Base-by-base conservation (phyloP, 306 rosid species). In the Crataegus laevigata region DNA sequence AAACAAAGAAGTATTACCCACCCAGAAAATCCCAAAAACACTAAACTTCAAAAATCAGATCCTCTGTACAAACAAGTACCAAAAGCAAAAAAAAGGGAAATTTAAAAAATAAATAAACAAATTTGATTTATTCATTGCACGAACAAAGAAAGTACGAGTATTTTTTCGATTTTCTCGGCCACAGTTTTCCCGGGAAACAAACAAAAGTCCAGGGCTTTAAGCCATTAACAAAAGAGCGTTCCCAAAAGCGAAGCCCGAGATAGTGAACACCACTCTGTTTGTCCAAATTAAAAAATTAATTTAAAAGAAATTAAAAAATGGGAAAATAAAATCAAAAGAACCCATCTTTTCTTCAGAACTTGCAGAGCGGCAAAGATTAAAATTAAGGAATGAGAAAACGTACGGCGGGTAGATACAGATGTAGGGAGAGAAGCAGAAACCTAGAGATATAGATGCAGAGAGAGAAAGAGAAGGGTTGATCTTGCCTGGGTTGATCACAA, bases 161-260 rank as follows among this genome's bases (percentile, higher is more conserved):
- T 38, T 3, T 4, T 36, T 22, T 5, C 43, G 50, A 19, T 60
- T 51, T 51, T 68, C 28, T 38, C 60, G 13, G 12, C 2, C 8
- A 47, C 1, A 29, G 21, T 8, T 72, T 76, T 60, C 65, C 36
- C 28, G 67, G 36, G 2, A 78, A 76, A n/a, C 66, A 81, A 51
- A 78, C 61, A 52, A 38, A 55, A 55, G 52, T 65, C 74, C 77
- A 82, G 90, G 88, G 89, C 79, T 81, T 60, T 47, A 67, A 58
- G 24, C 10, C 65, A 26, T 19, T 17, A 2, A 67, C 26, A 3
- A 76, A 67, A 55, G 22, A 47, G 3, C 62, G 26, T 45, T 47
- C 40, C 12, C 24, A 24, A 28, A 28, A 62, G 40, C 5, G 64
- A n/a, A 58, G 19, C 24, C 45, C 66, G 0, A 73, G 32, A 63